These are phyloP conservation scores for Picochlorum sp. DNA, from an alignment of 139 green algal genomes.

Conservation along the genomic window DNA sequence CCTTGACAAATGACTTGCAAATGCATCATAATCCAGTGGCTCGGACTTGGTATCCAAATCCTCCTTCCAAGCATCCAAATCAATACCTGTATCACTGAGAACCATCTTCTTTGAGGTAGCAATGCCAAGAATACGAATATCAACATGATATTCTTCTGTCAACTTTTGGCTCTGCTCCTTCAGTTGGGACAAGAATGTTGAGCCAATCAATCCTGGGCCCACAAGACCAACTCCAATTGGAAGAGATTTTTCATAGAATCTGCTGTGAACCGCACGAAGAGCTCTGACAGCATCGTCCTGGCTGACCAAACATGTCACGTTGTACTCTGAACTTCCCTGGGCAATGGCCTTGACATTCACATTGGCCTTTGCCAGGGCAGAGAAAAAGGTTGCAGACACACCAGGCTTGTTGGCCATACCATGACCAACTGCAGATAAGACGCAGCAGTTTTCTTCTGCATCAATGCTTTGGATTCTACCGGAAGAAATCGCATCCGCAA, in stretches of 20 bases:
- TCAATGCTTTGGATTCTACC: constrained; percentile 68
- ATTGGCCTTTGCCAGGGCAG: constrained; percentile 85
- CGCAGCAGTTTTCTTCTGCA: constrained; percentile 69
- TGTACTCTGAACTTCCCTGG: constrained; percentile 94
- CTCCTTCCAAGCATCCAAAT: constrained; percentile 72
- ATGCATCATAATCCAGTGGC: constrained; percentile 41
- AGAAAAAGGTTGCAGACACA: constrained; percentile 86
- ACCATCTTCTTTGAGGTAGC: constrained; percentile 65
- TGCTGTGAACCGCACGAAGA: constrained; percentile 79
- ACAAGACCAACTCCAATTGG: constrained; percentile 83
- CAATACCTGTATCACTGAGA: constrained; percentile 56
- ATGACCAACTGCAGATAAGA: constrained; percentile 90
- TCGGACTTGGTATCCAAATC: constrained; percentile 35
- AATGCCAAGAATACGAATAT: constrained; percentile 83
- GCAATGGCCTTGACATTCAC: constrained; percentile 74
- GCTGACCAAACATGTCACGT: constrained; percentile 95
- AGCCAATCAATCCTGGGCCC: constrained; percentile 84
- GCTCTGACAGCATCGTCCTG: constrained; percentile 51
- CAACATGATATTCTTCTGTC: constrained; percentile 70
- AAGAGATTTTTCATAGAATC: constrained; percentile 85
- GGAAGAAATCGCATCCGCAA: constrained; percentile 54
- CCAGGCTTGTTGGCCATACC: constrained; percentile 80
- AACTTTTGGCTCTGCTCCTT: constrained; percentile 58
- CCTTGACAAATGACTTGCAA: constrained; percentile 56
- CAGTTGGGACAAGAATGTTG: constrained; percentile 83